Percentiles rank a stretch among this genome's conserved stretches.
phyloP scores from a whole-genome alignment of 345 rosid species.

The Salix suchowensis region DNA sequence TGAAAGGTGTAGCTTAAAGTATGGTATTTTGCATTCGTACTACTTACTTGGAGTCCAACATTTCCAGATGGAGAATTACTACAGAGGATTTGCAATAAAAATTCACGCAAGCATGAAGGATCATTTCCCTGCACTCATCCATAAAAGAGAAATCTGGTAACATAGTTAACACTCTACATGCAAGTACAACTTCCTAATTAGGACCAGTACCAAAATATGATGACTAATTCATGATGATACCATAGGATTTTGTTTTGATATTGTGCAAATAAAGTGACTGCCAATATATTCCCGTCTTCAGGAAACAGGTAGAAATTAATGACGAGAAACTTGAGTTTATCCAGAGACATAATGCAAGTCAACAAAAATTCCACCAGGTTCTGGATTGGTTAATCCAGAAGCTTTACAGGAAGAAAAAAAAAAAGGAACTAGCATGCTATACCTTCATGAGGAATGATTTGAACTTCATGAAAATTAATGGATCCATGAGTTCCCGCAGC shows the following conservation, averaged over 20 bases:
- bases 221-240: background rate
- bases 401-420: background rate
- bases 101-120: conserved; percentile 87
- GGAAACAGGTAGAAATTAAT: background rate
- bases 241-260: background rate
- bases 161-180: background rate
- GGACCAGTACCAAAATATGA: background rate
- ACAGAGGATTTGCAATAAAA: conserved; percentile 54
- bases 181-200: background rate
- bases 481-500: conserved; percentile 86
- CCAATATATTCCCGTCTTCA: background rate
- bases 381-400: background rate
- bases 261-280: background rate
- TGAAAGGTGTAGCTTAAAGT: background rate
- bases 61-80: conserved; percentile 65
- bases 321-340: background rate
- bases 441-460: conserved; percentile 83
- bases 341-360: background rate
- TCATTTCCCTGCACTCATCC: conserved; percentile 67
- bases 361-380: background rate
- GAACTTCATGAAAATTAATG: conserved; percentile 62
- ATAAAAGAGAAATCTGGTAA: background rate
- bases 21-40: background rate
- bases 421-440: background rate
- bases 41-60: conserved; percentile 72